A percentile compares a stretch with the other conserved stretches of the same genome.
Evolutionary conservation across 2,329 filamentous ascomycete species (phyloP).

Genomic region (Scorias spongiosa): DNA sequence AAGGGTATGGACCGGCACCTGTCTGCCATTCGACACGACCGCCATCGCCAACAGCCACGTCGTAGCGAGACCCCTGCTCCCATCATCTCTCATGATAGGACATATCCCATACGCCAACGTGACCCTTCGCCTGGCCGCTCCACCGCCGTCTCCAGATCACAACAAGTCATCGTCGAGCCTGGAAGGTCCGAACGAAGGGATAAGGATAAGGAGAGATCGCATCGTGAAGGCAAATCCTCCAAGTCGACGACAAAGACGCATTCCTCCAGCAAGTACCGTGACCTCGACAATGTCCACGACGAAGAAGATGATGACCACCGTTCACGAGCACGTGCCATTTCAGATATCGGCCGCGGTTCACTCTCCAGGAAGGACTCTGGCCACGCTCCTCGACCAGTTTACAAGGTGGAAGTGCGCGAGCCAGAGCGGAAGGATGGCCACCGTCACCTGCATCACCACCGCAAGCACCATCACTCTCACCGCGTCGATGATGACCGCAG

Average conservation of each 20-base stretch:
- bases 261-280: neutral
- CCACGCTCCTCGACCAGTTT: slow-evolving; percentile 21
- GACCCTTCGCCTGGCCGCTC: slow-evolving; percentile 21
- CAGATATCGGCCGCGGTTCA: slow-evolving; percentile 16
- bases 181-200: slow-evolving; percentile 1
- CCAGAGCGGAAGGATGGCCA: slow-evolving; percentile 7
- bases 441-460: no score
- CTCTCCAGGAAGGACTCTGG: slow-evolving; percentile 26
- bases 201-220: neutral
- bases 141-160: slow-evolving; percentile 8
- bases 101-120: slow-evolving; percentile 23
- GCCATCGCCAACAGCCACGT: slow-evolving; percentile 1
- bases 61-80: slow-evolving; percentile 9
- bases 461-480: no score
- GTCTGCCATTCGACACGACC: slow-evolving; percentile 17
- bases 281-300: slow-evolving; percentile 2
- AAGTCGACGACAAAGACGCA: slow-evolving; percentile 4
- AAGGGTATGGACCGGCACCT: slow-evolving; percentile 26
- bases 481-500: no score
- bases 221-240: neutral
- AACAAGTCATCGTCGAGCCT: slow-evolving; percentile 6
- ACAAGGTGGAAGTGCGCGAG: slow-evolving; percentile 27
- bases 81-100: slow-evolving; percentile 29
- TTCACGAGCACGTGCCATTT: slow-evolving; percentile 2
- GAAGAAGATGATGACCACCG: slow-evolving; percentile 16